Evolutionary conservation across 2,329 filamentous ascomycete genomes (phyloP), one percentile per base, ranked within the genome.

Genomic region (Claviceps digitariae): DNA sequence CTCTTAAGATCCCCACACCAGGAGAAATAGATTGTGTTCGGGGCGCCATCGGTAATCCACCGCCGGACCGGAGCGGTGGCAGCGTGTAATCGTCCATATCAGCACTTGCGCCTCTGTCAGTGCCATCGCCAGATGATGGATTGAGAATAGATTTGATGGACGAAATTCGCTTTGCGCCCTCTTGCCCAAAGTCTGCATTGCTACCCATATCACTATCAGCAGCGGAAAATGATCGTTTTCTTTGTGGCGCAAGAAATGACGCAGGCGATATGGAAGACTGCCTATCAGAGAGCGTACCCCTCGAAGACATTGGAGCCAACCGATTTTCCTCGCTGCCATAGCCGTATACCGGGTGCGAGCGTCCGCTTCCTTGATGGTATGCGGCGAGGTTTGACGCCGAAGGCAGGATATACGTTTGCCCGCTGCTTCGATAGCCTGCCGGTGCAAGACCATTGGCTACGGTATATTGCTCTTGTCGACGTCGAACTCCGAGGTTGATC

Each of bases 101-200:
- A 48, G 72, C 62, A 54, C 69, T 64, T 56, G 72, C 67, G 20
- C 56, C 55, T 25, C 59, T 54, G 20, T 55, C 57, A 9, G 57
- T 58, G 21, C 59, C 56, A n/a, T 59, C 57, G n/a, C 57, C 58
- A 8, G 57, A 61, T 17, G 68, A 61, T 2, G 81, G 81, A 57
- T 89, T 90, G 13, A 90, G 69, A 46, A 90, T 84, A 5, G 85
- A 86, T 58, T 83, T 86, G 56, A 90, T 90, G 3, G 84, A 87
- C 20, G 83, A 87, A 4, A 89, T 69, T 15, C 86, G 80, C 63
- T 85, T 77, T 44, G 79, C 68, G 40, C 68, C 69, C 27, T 80
- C 74, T 25, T 72, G 68, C 2, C 69, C 68, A n/a, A 62, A 60
- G 40, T 74, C 70, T 34, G 64, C 61, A 8, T 59, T 54, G n/a